phyloP scores from a whole-genome alignment of 2,329 filamentous ascomycete genomes.

The Talaromyces sp. region DNA sequence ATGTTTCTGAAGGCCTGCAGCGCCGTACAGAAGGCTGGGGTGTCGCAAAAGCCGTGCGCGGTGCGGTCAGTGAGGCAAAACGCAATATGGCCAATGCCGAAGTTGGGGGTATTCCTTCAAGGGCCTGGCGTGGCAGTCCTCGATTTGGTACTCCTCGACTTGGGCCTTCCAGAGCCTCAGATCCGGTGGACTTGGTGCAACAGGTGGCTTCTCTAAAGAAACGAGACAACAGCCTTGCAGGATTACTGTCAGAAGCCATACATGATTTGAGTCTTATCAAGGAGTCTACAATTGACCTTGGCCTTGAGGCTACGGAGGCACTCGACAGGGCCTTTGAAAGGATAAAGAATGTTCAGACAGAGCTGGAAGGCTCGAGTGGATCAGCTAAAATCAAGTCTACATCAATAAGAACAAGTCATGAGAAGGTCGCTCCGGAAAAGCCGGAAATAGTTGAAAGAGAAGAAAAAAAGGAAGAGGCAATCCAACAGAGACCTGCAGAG shows the following conservation, averaged over 20 bases:
- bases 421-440: not conserved
- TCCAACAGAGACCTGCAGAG: not conserved
- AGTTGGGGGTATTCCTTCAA: constrained; percentile 26
- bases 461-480: not conserved
- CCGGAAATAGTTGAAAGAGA: not conserved
- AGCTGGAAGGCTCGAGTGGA: constrained; percentile 33
- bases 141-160: constrained; percentile 23
- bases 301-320: constrained; percentile 30
- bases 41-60: constrained; percentile 50
- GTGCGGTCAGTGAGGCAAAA: constrained; percentile 48
- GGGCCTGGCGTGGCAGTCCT: constrained; percentile 23
- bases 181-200: constrained; percentile 30
- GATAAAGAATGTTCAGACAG: constrained; percentile 45
- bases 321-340: constrained; percentile 41
- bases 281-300: constrained; percentile 28
- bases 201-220: constrained; percentile 39
- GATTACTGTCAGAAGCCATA: constrained; percentile 42
- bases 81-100: constrained; percentile 48
- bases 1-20: constrained; percentile 50
- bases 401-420: constrained; percentile 23
- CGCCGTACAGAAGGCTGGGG: constrained; percentile 51
- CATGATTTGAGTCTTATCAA: constrained; percentile 41
- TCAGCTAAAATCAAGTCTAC: constrained; percentile 33
- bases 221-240: constrained; percentile 39
- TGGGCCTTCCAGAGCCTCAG: constrained; percentile 19